phyloP scores from a whole-genome alignment of 169 alveolate species.

The Cryptosporidium bovis region DNA sequence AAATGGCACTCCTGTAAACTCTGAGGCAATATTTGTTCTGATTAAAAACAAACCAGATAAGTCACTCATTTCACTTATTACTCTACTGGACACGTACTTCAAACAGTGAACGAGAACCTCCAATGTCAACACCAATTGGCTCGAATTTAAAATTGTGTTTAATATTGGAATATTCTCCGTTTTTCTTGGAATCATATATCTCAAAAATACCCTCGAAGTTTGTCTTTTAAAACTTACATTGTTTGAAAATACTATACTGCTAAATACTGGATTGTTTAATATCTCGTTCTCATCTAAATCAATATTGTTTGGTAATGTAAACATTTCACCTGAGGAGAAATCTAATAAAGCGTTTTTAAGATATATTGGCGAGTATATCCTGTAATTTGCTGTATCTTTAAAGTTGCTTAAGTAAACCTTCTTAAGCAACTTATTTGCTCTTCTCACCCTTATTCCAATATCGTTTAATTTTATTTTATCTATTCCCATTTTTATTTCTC shows the following conservation, averaged over 20 bases:
- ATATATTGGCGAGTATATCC: conserved; percentile 18
- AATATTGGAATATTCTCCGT: too few species aligned
- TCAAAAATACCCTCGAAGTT: too few species aligned
- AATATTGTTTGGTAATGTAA: not conserved
- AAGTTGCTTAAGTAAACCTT: conserved; percentile 12
- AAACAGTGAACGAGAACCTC: conserved; percentile 23
- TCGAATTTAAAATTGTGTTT: too few species aligned
- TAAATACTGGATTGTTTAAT: too few species aligned
- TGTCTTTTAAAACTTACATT: too few species aligned
- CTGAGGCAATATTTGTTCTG: not conserved
- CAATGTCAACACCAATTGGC: too few species aligned
- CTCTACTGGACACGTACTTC: not conserved
- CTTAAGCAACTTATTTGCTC: conserved; percentile 17
- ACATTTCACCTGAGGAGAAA: conserved; percentile 8
- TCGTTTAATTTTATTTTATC: not conserved
- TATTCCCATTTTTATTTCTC: not conserved
- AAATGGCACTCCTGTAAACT: conserved; percentile 34
- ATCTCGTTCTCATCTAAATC: too few species aligned
- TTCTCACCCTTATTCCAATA: conserved; percentile 23
- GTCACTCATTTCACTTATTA: conserved; percentile 10
- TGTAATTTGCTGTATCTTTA: conserved; percentile 11
- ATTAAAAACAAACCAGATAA: conserved; percentile 5
- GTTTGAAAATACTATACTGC: too few species aligned
- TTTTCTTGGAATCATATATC: too few species aligned
- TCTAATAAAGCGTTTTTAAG: conserved; percentile 30